Percentiles rank a stretch among this genome's conserved stretches.
phyloP scores from a whole-genome alignment of 2,329 filamentous ascomycete genomes.

The Mycosphaerella sp. region DNA sequence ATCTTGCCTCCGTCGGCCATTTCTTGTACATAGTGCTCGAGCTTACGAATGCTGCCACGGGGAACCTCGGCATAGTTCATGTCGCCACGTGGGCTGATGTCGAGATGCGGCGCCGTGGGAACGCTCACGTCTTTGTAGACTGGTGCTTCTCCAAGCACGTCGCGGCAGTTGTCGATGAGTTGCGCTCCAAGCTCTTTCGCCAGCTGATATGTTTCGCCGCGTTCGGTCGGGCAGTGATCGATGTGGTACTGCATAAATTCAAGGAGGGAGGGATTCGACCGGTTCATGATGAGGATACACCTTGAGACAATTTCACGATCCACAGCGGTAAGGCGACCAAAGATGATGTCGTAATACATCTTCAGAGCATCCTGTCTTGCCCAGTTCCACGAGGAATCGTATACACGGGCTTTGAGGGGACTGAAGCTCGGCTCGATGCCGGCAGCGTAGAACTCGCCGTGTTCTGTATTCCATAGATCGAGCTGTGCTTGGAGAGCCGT shows the following conservation, averaged over 20 bases:
- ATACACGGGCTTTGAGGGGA: constrained; percentile 85
- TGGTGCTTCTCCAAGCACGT: constrained; percentile 74
- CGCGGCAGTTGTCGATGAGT: constrained; percentile 95
- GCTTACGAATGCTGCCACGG: constrained; percentile 82
- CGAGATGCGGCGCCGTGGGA: constrained; percentile 86
- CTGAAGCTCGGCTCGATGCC: constrained; percentile 95
- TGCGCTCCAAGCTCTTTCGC: constrained; percentile 89
- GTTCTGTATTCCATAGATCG: constrained; percentile 90
- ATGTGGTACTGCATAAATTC: constrained; percentile 99
- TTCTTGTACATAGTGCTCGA: constrained; percentile 96
- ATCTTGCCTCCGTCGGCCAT: constrained; percentile 99
- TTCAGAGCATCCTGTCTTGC: constrained; percentile 91
- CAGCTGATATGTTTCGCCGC: constrained; percentile 96
- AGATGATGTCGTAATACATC: constrained; percentile 99
- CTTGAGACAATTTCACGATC: constrained; percentile 98
- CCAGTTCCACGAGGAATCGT: constrained; percentile 99
- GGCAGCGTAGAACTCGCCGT: constrained; percentile 91
- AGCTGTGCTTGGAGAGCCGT: constrained; percentile 85
- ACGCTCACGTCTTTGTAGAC: constrained; percentile 94
- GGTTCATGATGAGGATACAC: constrained; percentile 99
- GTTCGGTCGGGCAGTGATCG: constrained; percentile 93
- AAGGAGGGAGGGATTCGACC: constrained; percentile 87
- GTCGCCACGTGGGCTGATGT: constrained; percentile 86
- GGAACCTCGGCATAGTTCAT: constrained; percentile 86
- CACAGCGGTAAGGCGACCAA: constrained; percentile 83